These are phyloP conservation scores for Fusarium secorum DNA, from an alignment of 2,329 filamentous ascomycete genomes.

Conservation along the genomic window DNA sequence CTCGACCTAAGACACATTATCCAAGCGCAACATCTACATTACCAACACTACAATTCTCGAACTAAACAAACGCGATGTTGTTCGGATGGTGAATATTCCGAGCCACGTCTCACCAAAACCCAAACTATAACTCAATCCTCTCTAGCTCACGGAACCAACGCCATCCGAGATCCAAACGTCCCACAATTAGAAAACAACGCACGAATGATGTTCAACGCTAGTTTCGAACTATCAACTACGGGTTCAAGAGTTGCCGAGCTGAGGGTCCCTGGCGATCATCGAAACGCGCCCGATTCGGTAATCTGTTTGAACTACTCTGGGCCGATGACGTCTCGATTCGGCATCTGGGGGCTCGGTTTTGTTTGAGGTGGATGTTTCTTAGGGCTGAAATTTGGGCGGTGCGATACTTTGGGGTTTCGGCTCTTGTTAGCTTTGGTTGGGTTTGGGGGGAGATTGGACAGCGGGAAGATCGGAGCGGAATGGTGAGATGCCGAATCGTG, in stretches of 20 bases:
- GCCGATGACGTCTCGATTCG: constrained; percentile 1
- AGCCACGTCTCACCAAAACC: constrained; percentile 5
- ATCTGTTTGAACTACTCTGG: neutral
- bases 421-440: neutral
- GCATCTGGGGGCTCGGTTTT: neutral
- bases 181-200: neutral
- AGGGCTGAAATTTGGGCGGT: neutral
- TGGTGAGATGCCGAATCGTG: neutral
- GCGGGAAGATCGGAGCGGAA: constrained; percentile 2
- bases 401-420: neutral
- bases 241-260: constrained; percentile 12
- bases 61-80: neutral
- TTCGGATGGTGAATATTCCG: constrained; percentile 1
- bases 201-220: constrained; percentile 14
- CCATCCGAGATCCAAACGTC: neutral
- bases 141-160: constrained; percentile 18
- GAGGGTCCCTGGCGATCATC: constrained; percentile 25
- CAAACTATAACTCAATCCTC: neutral
- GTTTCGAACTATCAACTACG: constrained; percentile 4
- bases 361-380: neutral
- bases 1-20: neutral
- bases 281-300: neutral
- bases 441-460: neutral
- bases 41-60: neutral
- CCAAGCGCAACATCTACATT: neutral